A percentile compares a stretch with the other conserved stretches of the same genome.
These are phyloP conservation scores for Sequoia sempervirens DNA, from an alignment of 75 land plant genomes.

Conservation along the genomic window DNA sequence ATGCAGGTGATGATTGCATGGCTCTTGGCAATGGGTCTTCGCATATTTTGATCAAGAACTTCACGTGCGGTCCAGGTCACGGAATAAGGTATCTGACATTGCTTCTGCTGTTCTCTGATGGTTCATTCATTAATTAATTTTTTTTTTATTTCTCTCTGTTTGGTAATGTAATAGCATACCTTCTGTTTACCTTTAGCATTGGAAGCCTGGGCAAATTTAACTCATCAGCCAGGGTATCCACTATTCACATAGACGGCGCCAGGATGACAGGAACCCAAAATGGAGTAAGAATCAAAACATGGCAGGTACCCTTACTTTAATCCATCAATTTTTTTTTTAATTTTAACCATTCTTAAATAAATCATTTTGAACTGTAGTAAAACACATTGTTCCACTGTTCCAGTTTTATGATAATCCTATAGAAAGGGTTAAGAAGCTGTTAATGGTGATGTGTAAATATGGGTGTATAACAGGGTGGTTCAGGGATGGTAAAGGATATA, in stretches of 20 bases:
- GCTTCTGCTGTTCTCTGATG: not conserved
- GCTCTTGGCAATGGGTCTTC: conserved; percentile 33
- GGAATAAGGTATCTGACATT: conserved; percentile 27
- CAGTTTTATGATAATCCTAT: not conserved
- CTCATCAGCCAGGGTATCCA: conserved; percentile 16
- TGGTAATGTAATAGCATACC: not conserved
- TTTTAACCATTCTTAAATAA: no score
- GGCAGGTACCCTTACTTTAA: conserved; percentile 6
- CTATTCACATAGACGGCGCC: conserved; percentile 19
- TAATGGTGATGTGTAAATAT: not conserved
- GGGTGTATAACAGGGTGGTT: not conserved
- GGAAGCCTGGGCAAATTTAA: conserved; percentile 23
- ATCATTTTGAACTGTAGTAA: no score
- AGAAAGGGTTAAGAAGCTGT: no score
- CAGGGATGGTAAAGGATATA: conserved; percentile 23
- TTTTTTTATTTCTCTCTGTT: no score
- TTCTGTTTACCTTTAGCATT: conserved; percentile 2
- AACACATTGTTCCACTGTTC: conserved; percentile 8
- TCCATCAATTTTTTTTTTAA: no score
- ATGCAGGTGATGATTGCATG: conserved; percentile 39
- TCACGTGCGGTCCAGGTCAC: conserved; percentile 37
- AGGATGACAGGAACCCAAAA: conserved; percentile 24
- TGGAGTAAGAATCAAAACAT: conserved; percentile 33
- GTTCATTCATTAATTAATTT: not conserved
- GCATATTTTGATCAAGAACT: conserved; percentile 19